These are phyloP conservation scores for Cercospora berteroae DNA, from an alignment of 2,329 filamentous ascomycete species.

Conservation along the genomic window DNA sequence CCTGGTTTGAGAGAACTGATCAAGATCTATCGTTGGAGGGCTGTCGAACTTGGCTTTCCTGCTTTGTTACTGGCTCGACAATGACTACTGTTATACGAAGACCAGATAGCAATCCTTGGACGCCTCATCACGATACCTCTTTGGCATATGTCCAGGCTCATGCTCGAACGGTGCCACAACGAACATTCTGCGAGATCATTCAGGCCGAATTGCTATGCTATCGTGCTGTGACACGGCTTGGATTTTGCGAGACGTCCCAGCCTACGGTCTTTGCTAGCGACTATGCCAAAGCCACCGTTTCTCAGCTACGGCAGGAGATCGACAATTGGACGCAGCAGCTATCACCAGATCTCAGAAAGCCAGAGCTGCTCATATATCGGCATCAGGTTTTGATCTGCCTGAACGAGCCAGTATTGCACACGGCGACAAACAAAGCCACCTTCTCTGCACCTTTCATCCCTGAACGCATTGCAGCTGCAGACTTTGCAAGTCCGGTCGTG, in stretches of 20 bases:
- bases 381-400: conserved; percentile 23
- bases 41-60: conserved; percentile 25
- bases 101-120: conserved; percentile 23
- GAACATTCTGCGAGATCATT: conserved; percentile 20
- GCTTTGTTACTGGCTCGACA: conserved; percentile 20
- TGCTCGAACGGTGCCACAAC: conserved; percentile 6
- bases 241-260: conserved; percentile 9
- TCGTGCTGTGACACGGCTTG: conserved; percentile 13
- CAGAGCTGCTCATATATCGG: conserved; percentile 18
- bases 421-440: conserved; percentile 23
- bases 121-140: conserved; percentile 22
- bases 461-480: conserved; percentile 20
- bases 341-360: background rate
- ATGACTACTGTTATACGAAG: conserved; percentile 20
- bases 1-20: conserved; percentile 4
- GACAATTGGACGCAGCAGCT: conserved; percentile 16
- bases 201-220: conserved; percentile 17
- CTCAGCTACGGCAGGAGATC: conserved; percentile 16
- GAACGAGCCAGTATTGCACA: conserved; percentile 27
- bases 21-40: conserved; percentile 8
- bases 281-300: conserved; percentile 2
- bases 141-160: conserved; percentile 10
- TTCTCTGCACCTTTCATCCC: conserved; percentile 26
- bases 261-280: conserved; percentile 7
- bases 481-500: conserved; percentile 23